Base-by-base conservation (phyloP, 495 filamentous ascomycete species). In the Aspergillus olivimuriae region DNA sequence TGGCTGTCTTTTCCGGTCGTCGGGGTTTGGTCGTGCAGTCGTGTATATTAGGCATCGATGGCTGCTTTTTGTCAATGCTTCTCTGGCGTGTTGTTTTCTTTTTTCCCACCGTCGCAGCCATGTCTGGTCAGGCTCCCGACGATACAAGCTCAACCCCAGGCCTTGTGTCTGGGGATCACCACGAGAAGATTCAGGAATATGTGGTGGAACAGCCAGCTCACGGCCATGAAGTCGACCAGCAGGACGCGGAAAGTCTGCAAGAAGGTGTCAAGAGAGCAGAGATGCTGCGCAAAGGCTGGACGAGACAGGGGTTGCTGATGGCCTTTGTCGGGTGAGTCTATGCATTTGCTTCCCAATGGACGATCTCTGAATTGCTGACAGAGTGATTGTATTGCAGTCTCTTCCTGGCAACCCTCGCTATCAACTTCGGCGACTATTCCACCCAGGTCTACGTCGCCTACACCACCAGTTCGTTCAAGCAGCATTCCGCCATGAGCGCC, bases 401-500 rank as follows among this genome's bases (percentile, higher is more conserved):
- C n/a, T 55, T 58, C 16, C 12, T 55, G 14, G 48, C 52, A n/a
- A 58, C 56, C 3, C 47, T 58, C 7, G 44, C 44, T 3, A 55
- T 55, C 42, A 55, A 55, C 28, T 49, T 58, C 11, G 49, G 47
- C 8, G 56, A 58, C 20, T 58, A 58, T 15, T 49, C 50, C 9
- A 53, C 49, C 17, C 52, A 55, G 11, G 52, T 58, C 4, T 55
- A 55, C 32, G 45, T 33, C 1, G 34, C 56, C 3, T 58, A 55
- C 19, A 52, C 52, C 12, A 58, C 52, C 6, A 53, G 49, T 22
- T 35, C 49, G 4, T 58, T 58, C 41, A 55, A 51, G 24, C 49
- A 55, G 21, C 56, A 58, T 24, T 58, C 56, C 4, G 52, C 52
- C 11, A 55, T 58, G 56, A 51, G 49, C 17, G 52, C 56, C 9